Evolutionary conservation across 495 filamentous ascomycete genomes (phyloP).

Genomic region (Pyrenula aspistea): DNA sequence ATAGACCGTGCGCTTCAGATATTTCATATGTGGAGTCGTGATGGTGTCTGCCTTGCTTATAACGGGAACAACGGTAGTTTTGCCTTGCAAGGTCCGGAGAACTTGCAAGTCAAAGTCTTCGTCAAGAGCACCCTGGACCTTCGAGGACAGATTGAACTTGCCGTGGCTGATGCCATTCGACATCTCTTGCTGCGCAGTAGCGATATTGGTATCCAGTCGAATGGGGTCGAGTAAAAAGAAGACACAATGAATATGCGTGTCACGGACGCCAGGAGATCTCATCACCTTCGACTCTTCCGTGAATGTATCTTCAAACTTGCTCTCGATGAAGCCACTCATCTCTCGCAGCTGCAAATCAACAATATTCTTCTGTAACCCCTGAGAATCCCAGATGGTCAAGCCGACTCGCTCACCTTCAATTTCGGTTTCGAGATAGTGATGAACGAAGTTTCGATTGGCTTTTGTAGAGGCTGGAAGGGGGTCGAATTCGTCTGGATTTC

Average conservation of each 20-base stretch:
- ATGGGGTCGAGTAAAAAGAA: conserved; percentile 86
- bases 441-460: conserved; percentile 57
- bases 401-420: conserved; percentile 88
- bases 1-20: conserved; percentile 84
- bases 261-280: conserved; percentile 80
- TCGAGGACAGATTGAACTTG: conserved; percentile 31
- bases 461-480: conserved; percentile 22
- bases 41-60: conserved; percentile 97
- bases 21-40: conserved; percentile 83
- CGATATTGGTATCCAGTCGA: conserved; percentile 72
- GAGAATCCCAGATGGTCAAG: conserved; percentile 90
- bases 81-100: conserved; percentile 76
- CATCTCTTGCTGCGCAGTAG: conserved; percentile 41
- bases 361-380: conserved; percentile 83
- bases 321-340: conserved; percentile 85
- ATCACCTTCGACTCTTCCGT: conserved; percentile 96
- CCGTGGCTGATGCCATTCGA: conserved; percentile 41
- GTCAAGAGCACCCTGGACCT: conserved; percentile 55
- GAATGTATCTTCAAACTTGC: conserved; percentile 97
- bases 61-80: conserved; percentile 91
- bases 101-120: conserved; percentile 87
- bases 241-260: conserved; percentile 95
- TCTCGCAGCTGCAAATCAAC: conserved; percentile 89
- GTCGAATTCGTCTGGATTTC: conserved; percentile 39
- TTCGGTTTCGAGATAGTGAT: conserved; percentile 87